Percentiles rank a stretch among this genome's conserved stretches.
These are phyloP conservation scores for Candida coquimbonensis DNA, from an alignment of 805 yeast species.

Conservation along the genomic window DNA sequence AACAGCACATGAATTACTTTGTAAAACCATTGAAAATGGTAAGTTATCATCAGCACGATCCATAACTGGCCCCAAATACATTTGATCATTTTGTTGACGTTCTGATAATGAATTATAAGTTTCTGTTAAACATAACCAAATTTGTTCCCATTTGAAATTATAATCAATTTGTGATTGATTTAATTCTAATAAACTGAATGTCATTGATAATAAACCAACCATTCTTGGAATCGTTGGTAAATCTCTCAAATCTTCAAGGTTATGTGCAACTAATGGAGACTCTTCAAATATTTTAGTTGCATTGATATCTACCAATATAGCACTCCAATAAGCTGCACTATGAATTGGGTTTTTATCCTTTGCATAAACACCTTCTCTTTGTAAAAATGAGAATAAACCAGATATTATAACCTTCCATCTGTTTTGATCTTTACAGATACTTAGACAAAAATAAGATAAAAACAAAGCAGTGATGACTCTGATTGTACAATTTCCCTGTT, in stretches of 20 bases:
- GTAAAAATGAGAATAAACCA: slow-evolving; percentile 1
- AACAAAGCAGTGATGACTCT: too few species aligned
- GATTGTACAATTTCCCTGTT: too few species aligned
- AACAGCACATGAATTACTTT: slow-evolving; percentile 24
- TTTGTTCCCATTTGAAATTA: slow-evolving; percentile 29
- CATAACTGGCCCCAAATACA: slow-evolving; percentile 15
- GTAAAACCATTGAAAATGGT: slow-evolving; percentile 31
- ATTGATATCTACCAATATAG: not conserved
- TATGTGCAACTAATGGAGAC: too few species aligned
- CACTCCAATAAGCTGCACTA: slow-evolving; percentile 1
- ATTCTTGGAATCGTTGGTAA: too few species aligned
- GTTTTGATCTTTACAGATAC: too few species aligned
- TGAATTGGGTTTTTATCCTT: slow-evolving; percentile 2
- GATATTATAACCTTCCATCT: slow-evolving; percentile 1
- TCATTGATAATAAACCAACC: not conserved
- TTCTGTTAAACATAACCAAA: slow-evolving; percentile 28
- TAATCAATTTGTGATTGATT: slow-evolving; percentile 5
- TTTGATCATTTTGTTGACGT: not conserved
- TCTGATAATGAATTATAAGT: not conserved
- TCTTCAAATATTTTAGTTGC: too few species aligned
- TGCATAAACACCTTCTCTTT: slow-evolving; percentile 6
- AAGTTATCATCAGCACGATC: slow-evolving; percentile 21
- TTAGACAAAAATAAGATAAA: too few species aligned
- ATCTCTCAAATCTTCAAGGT: too few species aligned
- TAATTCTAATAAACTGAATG: slow-evolving; percentile 3